phyloP scores from a whole-genome alignment of 2,329 filamentous ascomycete species.

The Coleophoma eucalyptorum region DNA sequence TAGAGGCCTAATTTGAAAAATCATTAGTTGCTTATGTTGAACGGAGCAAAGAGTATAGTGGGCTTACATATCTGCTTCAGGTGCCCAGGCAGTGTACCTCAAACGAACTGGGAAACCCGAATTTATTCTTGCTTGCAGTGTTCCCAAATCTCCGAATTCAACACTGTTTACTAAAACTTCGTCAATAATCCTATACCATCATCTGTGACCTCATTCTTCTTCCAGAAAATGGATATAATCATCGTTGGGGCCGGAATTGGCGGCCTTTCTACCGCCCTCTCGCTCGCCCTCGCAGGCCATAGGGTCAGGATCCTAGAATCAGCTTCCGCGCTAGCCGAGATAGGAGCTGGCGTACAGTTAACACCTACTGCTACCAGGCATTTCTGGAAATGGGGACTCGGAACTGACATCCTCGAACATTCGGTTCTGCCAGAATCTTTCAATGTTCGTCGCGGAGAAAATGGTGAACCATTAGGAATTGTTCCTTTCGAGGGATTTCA shows the following conservation, averaged over 20 bases:
- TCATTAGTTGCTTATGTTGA: too few relatives aligned
- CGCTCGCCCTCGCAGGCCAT: slow-evolving; percentile 22
- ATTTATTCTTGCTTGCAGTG: too few relatives aligned
- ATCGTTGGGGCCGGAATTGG: slow-evolving; percentile 28
- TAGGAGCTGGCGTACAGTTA: neutral
- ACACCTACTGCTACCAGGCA: neutral
- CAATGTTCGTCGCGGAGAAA: neutral
- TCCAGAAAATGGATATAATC: slow-evolving; percentile 12
- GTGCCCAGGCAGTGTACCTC: too few relatives aligned
- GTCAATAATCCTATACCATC: too few relatives aligned
- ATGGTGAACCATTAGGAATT: neutral
- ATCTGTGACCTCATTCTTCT: too few relatives aligned
- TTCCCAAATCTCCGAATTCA: too few relatives aligned
- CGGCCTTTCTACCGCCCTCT: slow-evolving; percentile 24
- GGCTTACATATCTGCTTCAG: too few relatives aligned
- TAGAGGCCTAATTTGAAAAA: too few relatives aligned
- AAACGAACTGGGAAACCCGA: too few relatives aligned
- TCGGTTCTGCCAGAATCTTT: neutral
- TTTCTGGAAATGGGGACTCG: slow-evolving; percentile 1
- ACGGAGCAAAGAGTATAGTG: too few relatives aligned
- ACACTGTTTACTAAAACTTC: too few relatives aligned
- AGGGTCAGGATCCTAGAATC: slow-evolving; percentile 19
- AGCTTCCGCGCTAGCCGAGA: neutral
- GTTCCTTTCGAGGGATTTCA: neutral
- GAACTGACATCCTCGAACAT: neutral